Base-by-base conservation (phyloP, 352 stramenopile genomes). In the Pythium pectinolyticum region DNA sequence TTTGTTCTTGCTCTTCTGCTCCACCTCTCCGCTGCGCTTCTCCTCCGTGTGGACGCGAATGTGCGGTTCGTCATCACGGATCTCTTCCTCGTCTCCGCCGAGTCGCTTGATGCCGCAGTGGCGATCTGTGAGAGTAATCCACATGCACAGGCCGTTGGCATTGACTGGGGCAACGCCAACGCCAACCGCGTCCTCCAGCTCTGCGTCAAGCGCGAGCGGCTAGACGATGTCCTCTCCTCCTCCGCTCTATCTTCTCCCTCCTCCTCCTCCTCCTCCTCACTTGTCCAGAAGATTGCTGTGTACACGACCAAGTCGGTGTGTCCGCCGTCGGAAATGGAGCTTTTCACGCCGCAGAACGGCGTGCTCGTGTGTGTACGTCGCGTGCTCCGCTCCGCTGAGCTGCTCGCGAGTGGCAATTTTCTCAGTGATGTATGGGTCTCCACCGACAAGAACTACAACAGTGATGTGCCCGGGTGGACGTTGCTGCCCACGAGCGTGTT, bases 361-460 rank as follows among this genome's bases (percentile, higher is more conserved):
- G 25, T 64, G 19, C 25, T 64, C 24, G 57, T 64, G 12, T 64
- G 57, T 34, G 47, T 64, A 5, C 46, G 47, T 12, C 57, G 57
- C 2, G 10, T 57, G 24, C 7, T n/a, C 1, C 1, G 32, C 10
- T 50, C 45, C 3, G 27, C 45, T 11, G 63, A 75, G 15, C n/a
- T 59, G 24, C 39, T 54, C 34, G 11, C 46, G 5, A 57, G 45
- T 24, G 63, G 57, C 30, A 70, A 80, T 52, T 85, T 78, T 35
- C 63, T 85, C 34, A 75, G 75, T 24, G 77, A 83, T 53, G 39
- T 83, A 40, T 75, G 75, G 64, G 79, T 77, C 31, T 81, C 77
- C 3, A 66, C 50, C 30, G 67, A 81, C 56, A 51, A 55, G 0
- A 74, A 80, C 52, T 85, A 83, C 74, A 85, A 80, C 57, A 74